Percentiles rank a stretch among this genome's conserved stretches.
phyloP scores from a whole-genome alignment of 179 eudicot genomes.

The Actinidia arguta region DNA sequence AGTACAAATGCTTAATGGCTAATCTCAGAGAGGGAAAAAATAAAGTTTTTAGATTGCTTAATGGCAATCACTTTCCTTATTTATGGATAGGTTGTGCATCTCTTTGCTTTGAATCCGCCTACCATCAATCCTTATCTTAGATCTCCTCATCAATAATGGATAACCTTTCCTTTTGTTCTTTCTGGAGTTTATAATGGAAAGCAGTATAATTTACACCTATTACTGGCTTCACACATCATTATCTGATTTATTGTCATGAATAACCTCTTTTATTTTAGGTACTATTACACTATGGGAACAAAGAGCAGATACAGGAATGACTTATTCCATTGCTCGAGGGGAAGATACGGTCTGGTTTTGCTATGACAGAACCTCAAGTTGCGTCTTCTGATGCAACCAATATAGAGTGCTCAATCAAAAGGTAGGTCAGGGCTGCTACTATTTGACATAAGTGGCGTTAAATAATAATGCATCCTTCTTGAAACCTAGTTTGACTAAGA shows the following conservation, averaged over 20 bases:
- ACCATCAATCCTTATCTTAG: too few relatives aligned
- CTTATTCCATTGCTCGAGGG: slow-evolving; percentile 94
- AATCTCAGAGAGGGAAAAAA: background rate
- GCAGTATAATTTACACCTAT: slow-evolving; percentile 2
- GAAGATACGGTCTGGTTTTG: slow-evolving; percentile 92
- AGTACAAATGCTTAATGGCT: background rate
- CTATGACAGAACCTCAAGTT: slow-evolving; percentile 99
- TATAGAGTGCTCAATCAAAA: slow-evolving; percentile 89
- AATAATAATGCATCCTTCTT: background rate
- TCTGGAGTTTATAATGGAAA: slow-evolving; percentile 4
- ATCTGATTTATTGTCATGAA: background rate
- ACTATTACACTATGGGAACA: slow-evolving; percentile 86
- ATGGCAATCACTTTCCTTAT: background rate
- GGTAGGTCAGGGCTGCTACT: slow-evolving; percentile 45
- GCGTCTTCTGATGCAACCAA: slow-evolving; percentile 99
- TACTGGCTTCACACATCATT: slow-evolving; percentile 6
- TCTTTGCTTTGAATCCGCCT: too few relatives aligned
- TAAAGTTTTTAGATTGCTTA: too few relatives aligned
- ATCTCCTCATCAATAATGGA: too few relatives aligned
- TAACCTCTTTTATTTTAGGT: slow-evolving; percentile 48
- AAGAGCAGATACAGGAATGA: slow-evolving; percentile 88
- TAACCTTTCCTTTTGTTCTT: too few relatives aligned
- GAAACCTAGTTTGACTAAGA: background rate
- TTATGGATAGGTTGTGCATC: background rate
- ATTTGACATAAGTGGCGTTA: background rate